phyloP scores from a whole-genome alignment of 371 early-diverging fungal species.

The Gilbertella persicaria region DNA sequence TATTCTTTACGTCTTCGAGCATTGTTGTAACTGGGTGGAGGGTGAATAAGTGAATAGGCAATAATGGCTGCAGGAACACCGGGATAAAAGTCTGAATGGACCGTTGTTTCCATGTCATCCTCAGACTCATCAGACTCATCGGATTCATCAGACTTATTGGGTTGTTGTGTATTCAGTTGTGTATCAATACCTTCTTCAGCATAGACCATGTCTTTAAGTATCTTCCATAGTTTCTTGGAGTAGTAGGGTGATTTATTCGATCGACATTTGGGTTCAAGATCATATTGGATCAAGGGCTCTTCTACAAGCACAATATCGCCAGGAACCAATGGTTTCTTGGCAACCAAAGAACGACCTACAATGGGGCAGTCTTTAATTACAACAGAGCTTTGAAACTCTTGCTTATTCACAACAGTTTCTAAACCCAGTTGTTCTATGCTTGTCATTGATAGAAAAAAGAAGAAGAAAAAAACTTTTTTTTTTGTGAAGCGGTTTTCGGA shows the following conservation, averaged over 20 bases:
- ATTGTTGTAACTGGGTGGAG: slow-evolving; percentile 16
- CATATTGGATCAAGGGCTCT: slow-evolving; percentile 37
- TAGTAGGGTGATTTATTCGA: slow-evolving; percentile 45
- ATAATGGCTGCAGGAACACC: slow-evolving; percentile 54
- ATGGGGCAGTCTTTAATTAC: slow-evolving; percentile 31
- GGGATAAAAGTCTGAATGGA: slow-evolving; percentile 36
- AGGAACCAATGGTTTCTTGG: slow-evolving; percentile 25
- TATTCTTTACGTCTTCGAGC: slow-evolving; percentile 7
- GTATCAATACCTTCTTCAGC: slow-evolving; percentile 12
- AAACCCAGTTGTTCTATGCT: slow-evolving; percentile 31
- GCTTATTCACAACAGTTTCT: slow-evolving; percentile 38
- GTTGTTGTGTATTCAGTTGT: not conserved
- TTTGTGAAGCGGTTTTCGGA: not conserved
- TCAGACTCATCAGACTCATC: slow-evolving; percentile 6
- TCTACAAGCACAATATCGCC: slow-evolving; percentile 46
- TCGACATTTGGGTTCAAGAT: slow-evolving; percentile 39
- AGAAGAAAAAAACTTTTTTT: slow-evolving; percentile 7
- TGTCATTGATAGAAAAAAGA: slow-evolving; percentile 11
- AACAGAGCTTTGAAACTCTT: slow-evolving; percentile 26
- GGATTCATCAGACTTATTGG: slow-evolving; percentile 11
- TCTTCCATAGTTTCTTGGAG: slow-evolving; percentile 41
- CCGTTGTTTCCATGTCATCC: slow-evolving; percentile 13
- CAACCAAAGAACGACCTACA: slow-evolving; percentile 44
- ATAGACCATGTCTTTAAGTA: slow-evolving; percentile 17
- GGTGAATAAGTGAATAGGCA: slow-evolving; percentile 35